These are phyloP conservation scores for Rosellinia necatrix DNA, from an alignment of 2,329 filamentous ascomycete genomes.

Conservation along the genomic window DNA sequence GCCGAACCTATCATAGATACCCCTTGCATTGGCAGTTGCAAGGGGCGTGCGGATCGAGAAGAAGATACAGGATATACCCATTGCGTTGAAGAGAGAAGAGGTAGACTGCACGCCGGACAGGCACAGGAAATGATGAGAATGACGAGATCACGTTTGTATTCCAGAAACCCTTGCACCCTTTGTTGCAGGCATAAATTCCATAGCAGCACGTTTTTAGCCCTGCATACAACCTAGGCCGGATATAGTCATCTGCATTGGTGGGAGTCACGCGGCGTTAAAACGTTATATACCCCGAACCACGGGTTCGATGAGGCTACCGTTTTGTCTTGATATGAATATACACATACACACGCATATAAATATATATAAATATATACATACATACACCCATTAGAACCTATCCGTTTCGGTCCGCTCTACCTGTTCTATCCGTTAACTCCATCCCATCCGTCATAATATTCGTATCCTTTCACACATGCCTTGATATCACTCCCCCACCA, in stretches of 20 bases:
- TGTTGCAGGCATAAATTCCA: conserved; percentile 1
- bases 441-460: too few species aligned
- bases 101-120: conserved; percentile 3
- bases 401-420: too few species aligned
- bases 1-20: conserved; percentile 15
- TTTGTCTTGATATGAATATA: neutral
- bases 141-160: conserved; percentile 10
- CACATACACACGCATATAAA: conserved; percentile 1
- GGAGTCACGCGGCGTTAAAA: conserved; percentile 11
- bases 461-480: too few species aligned
- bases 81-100: neutral
- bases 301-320: too few species aligned
- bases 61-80: conserved; percentile 4
- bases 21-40: conserved; percentile 3
- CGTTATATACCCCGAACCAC: too few species aligned
- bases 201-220: conserved; percentile 1
- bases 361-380: too few species aligned
- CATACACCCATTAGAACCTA: too few species aligned
- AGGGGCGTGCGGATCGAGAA: neutral
- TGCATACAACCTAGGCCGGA: conserved; percentile 8
- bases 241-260: conserved; percentile 12
- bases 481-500: too few species aligned
- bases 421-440: too few species aligned
- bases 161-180: neutral
- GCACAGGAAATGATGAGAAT: conserved; percentile 2